phyloP scores from a whole-genome alignment of 2,329 filamentous ascomycete species.

The Hansfordia pulvinata region DNA sequence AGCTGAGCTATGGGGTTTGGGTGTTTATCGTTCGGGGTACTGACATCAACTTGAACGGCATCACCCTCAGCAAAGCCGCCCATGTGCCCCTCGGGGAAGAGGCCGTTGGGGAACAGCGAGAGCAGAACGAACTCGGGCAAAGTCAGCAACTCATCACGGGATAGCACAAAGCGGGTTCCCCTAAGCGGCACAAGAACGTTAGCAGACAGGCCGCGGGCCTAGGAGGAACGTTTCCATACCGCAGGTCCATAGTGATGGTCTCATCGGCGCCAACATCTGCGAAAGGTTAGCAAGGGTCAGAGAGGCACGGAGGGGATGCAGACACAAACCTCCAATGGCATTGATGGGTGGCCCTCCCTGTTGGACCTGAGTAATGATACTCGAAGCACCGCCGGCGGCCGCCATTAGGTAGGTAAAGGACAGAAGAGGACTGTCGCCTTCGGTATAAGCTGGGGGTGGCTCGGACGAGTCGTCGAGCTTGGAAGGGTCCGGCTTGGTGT shows the following conservation, averaged over 20 bases:
- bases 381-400: conserved; percentile 88
- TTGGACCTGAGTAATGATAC: conserved; percentile 98
- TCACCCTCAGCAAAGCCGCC: conserved; percentile 86
- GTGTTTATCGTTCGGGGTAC: conserved; percentile 25
- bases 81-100: conserved; percentile 93
- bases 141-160: conserved; percentile 86
- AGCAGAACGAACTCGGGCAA: conserved; percentile 93
- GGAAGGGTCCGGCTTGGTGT: conserved; percentile 63
- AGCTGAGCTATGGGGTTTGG: conserved; percentile 12
- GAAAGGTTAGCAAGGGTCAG: conserved; percentile 4
- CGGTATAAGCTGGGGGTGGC: conserved; percentile 89
- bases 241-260: conserved; percentile 85
- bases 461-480: conserved; percentile 70
- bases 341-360: conserved; percentile 85
- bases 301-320: conserved; percentile 1
- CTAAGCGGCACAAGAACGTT: conserved; percentile 33
- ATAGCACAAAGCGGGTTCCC: conserved; percentile 86
- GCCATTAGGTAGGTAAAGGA: conserved; percentile 97
- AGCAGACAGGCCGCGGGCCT: conserved; percentile 1
- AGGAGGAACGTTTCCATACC: conserved; percentile 50
- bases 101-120: conserved; percentile 96
- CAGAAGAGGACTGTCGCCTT: conserved; percentile 82
- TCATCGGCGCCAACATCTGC: conserved; percentile 77
- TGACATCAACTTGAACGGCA: conserved; percentile 92
- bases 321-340: conserved; percentile 61